These are phyloP conservation scores for Bisporella sp. DNA, from an alignment of 2,329 filamentous ascomycete genomes.

Conservation along the genomic window DNA sequence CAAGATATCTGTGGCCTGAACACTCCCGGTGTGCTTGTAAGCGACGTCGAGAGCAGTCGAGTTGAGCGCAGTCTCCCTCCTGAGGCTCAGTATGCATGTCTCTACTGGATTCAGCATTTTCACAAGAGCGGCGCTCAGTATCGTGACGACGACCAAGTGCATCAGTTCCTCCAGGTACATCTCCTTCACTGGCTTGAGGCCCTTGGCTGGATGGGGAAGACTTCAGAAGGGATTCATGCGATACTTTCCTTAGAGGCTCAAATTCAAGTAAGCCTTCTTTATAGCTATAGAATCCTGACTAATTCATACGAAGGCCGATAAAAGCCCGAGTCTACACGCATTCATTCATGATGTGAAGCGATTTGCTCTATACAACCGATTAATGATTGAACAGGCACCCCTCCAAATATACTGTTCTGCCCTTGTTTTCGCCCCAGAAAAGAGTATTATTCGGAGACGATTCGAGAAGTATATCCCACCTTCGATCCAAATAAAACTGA, in stretches of 20 bases:
- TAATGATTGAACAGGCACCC: background rate
- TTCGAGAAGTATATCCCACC: constrained; percentile 12
- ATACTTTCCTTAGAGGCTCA: background rate
- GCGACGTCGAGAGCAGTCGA: background rate
- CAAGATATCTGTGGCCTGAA: background rate
- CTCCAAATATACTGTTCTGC: too few species aligned
- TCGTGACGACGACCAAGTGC: background rate
- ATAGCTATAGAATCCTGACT: background rate
- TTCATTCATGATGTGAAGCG: background rate
- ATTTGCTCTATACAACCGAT: background rate
- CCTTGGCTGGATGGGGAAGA: too few species aligned
- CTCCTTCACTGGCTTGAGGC: too few species aligned
- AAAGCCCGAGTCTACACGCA: background rate
- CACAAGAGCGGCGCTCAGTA: background rate
- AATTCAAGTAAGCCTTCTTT: background rate
- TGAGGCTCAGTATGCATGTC: too few species aligned
- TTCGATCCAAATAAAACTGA: constrained; percentile 14
- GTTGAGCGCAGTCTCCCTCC: background rate
- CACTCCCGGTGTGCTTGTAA: background rate
- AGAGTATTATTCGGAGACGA: too few species aligned
- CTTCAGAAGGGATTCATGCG: too few species aligned
- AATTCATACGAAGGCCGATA: background rate
- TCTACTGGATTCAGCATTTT: too few species aligned
- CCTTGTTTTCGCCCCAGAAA: too few species aligned
- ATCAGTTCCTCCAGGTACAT: too few species aligned